Evolutionary conservation across 2,329 filamentous ascomycete genomes (phyloP).

Genomic region (Coniella lustricola): DNA sequence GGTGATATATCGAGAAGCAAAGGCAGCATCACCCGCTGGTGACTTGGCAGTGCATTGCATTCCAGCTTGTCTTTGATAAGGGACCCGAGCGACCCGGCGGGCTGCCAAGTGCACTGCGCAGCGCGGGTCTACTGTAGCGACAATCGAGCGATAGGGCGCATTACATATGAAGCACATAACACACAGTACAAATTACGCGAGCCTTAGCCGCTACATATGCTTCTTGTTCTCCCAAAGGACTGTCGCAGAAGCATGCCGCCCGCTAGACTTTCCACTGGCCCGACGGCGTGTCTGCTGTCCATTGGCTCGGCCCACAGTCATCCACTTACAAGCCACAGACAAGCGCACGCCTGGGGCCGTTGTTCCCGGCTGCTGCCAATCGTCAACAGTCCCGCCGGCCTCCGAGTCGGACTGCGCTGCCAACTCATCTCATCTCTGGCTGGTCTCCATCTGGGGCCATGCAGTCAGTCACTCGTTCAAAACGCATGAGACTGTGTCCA

Average conservation of each 20-base stretch:
- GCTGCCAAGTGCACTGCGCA: neutral
- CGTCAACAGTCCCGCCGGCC: neutral
- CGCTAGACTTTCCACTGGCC: neutral
- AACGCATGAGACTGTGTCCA: too few relatives aligned
- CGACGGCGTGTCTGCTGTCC: slow-evolving; percentile 1
- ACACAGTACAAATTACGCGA: too few relatives aligned
- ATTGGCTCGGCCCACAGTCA: neutral
- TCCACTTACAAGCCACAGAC: neutral
- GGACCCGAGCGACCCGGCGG: neutral
- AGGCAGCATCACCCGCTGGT: neutral
- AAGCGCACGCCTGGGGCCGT: neutral
- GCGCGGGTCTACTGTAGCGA: neutral
- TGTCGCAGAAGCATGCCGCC: neutral
- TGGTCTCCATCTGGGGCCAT: neutral
- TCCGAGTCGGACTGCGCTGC: neutral
- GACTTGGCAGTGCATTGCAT: slow-evolving; percentile 12
- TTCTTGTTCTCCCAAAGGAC: too few relatives aligned
- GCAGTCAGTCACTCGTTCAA: slow-evolving; percentile 7
- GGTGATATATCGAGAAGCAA: neutral
- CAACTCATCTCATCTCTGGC: slow-evolving; percentile 3
- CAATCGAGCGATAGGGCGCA: neutral
- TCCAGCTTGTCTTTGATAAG: slow-evolving; percentile 4
- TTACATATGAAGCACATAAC: neutral
- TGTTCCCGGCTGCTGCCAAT: neutral
- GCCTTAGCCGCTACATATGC: too few relatives aligned